Evolutionary conservation across 129 eudicot genomes (phyloP), one percentile per base, ranked within the genome.

Genomic region (Saussurea involucrata): DNA sequence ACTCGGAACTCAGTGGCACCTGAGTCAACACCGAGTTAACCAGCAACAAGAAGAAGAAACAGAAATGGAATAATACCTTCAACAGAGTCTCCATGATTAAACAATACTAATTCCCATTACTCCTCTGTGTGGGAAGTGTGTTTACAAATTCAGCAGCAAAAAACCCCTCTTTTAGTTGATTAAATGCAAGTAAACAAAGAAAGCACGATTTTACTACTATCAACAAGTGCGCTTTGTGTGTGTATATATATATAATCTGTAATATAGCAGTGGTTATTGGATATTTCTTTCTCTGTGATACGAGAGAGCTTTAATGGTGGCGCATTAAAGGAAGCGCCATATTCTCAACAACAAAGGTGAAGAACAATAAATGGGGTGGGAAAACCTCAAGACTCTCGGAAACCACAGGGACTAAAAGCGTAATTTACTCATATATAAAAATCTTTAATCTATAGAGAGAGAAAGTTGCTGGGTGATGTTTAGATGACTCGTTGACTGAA

Each of bases 1-100:
- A 37, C 42, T 42, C 40, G 17, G 88, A 88, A 80, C 86, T 85
- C 81, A 85, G 86, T 61, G 75, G 83, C 61, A 49, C 66, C 89
- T 87, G 88, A 79, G 92, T 75, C 76, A 78, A 24, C 71, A 53
- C 93, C 73, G 85, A 82, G 87, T 84, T 76, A 46, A 84, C 74
- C 42, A 86, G 73, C 55, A 80, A 70, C 63, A 84, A 57, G 6
- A 82, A 40, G 12, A 86, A n/a, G 76, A 78, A 58, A 78, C 40
- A 36, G 28, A 78, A 37, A 10, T 34, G 68, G 21, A 87, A 20
- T 13, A 65, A 42, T 42, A 89, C 32, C 81, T 66, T 65, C 55
- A 84, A 64, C 64, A 28, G 53, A 63, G 20, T 31, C 60, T 72
- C 85, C 92, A 88, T 88, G 37, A 21, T 66, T 74, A 74, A 32